A percentile compares a stretch with the other conserved stretches of the same genome.
These are phyloP conservation scores for Fragilaria radians DNA, from an alignment of 108 stramenopile genomes.

Conservation along the genomic window DNA sequence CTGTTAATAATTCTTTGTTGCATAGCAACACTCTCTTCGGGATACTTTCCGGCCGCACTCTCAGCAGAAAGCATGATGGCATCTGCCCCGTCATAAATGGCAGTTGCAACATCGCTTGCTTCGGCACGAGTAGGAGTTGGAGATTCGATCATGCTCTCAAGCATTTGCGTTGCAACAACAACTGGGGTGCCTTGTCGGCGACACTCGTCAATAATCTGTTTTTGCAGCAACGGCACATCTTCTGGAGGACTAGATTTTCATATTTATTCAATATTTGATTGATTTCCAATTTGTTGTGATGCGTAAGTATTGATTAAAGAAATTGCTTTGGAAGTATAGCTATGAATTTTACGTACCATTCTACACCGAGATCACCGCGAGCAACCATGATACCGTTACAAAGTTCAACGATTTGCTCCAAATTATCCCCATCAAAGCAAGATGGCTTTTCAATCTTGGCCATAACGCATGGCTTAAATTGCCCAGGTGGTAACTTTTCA, in stretches of 20 bases:
- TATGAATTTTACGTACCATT: constrained; percentile 28
- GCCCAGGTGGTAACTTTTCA: constrained; percentile 46
- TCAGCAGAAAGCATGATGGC: constrained; percentile 95
- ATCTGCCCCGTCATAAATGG: constrained; percentile 95
- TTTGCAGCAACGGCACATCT: constrained; percentile 95
- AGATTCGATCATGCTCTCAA: constrained; percentile 85
- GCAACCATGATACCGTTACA: constrained; percentile 98
- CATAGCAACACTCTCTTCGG: constrained; percentile 90
- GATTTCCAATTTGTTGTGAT: not conserved
- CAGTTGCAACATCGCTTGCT: constrained; percentile 92
- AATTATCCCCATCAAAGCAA: constrained; percentile 66
- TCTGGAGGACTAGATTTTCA: constrained; percentile 61
- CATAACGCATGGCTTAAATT: constrained; percentile 79
- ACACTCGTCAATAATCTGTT: constrained; percentile 91
- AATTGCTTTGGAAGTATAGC: not conserved
- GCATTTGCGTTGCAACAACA: constrained; percentile 87
- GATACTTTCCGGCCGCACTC: constrained; percentile 88
- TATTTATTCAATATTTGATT: no score
- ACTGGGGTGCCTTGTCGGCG: constrained; percentile 83
- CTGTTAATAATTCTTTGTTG: constrained; percentile 92
- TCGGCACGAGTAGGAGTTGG: constrained; percentile 95
- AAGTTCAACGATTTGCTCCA: constrained; percentile 71
- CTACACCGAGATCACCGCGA: constrained; percentile 95
- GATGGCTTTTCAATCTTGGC: constrained; percentile 97
- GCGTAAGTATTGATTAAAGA: not conserved